Conservation (phyloP, 805 yeast genomes). For the Saccharomyces eubayanus region DNA sequence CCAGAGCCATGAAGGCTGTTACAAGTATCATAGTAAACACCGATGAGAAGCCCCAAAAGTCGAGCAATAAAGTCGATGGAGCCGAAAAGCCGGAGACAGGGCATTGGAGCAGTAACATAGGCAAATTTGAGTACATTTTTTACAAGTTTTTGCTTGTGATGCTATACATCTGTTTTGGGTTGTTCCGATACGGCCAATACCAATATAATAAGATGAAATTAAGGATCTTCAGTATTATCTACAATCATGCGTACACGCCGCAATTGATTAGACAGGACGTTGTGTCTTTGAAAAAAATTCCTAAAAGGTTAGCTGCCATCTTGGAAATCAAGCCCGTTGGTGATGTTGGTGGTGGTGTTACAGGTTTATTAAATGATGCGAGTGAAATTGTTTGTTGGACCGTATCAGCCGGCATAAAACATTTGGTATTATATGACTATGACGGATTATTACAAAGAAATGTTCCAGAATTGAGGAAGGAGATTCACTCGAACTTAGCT, state of each 20-base stretch:
- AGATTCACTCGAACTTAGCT: slow-evolving; percentile 50
- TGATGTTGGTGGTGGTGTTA: slow-evolving; percentile 83
- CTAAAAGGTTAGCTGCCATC: slow-evolving; percentile 68
- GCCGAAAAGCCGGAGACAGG: neutral
- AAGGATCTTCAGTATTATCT: slow-evolving; percentile 52
- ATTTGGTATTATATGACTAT: slow-evolving; percentile 68
- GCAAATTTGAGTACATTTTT: slow-evolving; percentile 22
- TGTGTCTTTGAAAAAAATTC: slow-evolving; percentile 61
- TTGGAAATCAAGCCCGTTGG: slow-evolving; percentile 63
- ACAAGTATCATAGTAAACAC: slow-evolving; percentile 11
- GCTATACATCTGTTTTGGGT: slow-evolving; percentile 48
- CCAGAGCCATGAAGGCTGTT: slow-evolving; percentile 14
- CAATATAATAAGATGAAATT: slow-evolving; percentile 45
- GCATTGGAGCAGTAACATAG: slow-evolving; percentile 11
- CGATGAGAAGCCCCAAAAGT: slow-evolving; percentile 1
- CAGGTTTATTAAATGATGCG: slow-evolving; percentile 67
- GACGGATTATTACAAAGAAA: slow-evolving; percentile 57
- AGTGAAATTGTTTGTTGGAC: slow-evolving; percentile 83
- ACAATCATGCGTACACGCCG: slow-evolving; percentile 69
- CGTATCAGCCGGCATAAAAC: slow-evolving; percentile 74
- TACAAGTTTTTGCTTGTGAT: slow-evolving; percentile 44
- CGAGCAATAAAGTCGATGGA: neutral
- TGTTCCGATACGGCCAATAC: slow-evolving; percentile 45
- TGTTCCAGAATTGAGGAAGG: slow-evolving; percentile 47
- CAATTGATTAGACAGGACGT: slow-evolving; percentile 82